Base-by-base conservation (phyloP, 1,284 basidiomycete species). In the Rhodotorula sp. region DNA sequence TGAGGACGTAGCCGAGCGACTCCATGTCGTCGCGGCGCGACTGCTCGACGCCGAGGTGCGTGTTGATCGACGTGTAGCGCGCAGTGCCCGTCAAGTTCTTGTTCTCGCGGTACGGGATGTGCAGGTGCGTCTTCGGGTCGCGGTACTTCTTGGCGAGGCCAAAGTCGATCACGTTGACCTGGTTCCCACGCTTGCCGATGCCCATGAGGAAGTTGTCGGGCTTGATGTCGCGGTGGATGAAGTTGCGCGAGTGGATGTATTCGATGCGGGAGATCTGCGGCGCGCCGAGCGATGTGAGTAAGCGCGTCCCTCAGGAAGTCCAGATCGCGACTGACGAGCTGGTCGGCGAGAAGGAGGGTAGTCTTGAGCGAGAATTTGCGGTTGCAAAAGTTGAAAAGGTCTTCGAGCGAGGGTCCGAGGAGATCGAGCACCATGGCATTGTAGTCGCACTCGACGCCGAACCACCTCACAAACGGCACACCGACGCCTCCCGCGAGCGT, bases 191-290 rank as follows among this genome's bases (percentile, higher is more conserved):
- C 85, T 97, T 99, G 76, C 95, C 96, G 74, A 99, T 98, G 54
- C 96, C 96, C 94, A 99, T 98, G 79, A 99, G 84, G 85, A 99
- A 98, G 84, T 99, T 99, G 86, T 99, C 95, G 59, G 96, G 96
- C 83, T 99, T 99, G 87, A 99, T 94, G 80, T 99, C 96, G 76
- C 95, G 93, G 82, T 99, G 96, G 76, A 99, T 98, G 82, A 99
- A 99, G 85, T 99, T 99, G 80, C 94, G 92, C 29, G 94, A 98
- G 84, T 99, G 96, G 76, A 98, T 93, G 84, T 98, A 98, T 82
- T 99, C 95, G 80, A 99, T 92, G 74, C 95, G 92, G 58, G 95
- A 98, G 79, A 99, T 94, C 93, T 96, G 77, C 46, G 27, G 59
- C 1, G 24, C 30, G 13, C 56, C 34, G 5, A 32, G 70, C n/a